Base-by-base conservation (phyloP, 23 red algal species). In the Chondrus crispus region DNA sequence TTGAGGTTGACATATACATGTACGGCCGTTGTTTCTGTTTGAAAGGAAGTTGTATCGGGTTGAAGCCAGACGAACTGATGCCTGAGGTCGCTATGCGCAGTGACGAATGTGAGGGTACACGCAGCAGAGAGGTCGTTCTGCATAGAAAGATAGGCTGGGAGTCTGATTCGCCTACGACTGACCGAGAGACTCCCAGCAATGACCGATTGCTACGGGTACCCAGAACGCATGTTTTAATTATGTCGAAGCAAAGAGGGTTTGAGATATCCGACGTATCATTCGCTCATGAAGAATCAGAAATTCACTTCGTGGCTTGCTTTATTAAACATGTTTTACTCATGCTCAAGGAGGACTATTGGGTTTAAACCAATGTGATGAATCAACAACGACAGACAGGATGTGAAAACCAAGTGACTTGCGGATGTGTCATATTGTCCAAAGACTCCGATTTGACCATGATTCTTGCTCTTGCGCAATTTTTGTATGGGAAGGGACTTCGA, bases 381-480 rank as follows among this genome's bases (percentile, higher is more conserved):
- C 50, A 20, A n/a, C n/a, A 20, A 54, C 50, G 50, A 14, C 50
- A 12, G 50, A 14, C 13, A 20, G 50, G 50, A 20, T 12, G 50
- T 14, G 12, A 54, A 20, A 12, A 54, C 12, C 13, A 54, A 54
- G 20, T 71, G 32, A 71, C 43, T 10, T 47, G 22, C 33, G 75
- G 6, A 8, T 51, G 75, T 81, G n/a, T 81, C 39, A 7, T 81
- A 9, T 12, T 81, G 42, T 81, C 75, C 5, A 81, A 81, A 55
- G 75, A 81, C 22, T 51, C 75, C 3, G 75, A 81, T n/a, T 40
- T 81, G 5, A 81, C 75, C 28, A 55, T 81, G 7, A 81, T 81
- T 29, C 42, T 81, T 12, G 4, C 4, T 52, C 75, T 81, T 51
- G 42, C 42, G 28, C 3, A 52, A 19, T 52, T 28, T 3, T 47